phyloP scores from a whole-genome alignment of 306 rosid genomes.

The Medicago lupulina region DNA sequence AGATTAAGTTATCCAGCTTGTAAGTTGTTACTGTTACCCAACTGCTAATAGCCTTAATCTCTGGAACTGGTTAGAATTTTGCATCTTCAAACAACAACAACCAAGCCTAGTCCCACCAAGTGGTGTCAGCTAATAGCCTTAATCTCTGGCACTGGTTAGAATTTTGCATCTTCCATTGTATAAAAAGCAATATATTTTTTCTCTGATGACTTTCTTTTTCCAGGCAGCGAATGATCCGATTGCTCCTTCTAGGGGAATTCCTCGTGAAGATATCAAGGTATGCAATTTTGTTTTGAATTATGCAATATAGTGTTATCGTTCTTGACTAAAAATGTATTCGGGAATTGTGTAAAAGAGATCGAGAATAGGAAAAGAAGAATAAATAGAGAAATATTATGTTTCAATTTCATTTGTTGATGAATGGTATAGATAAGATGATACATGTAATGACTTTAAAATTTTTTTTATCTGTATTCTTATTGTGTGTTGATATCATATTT shows the following conservation, averaged over 20 bases:
- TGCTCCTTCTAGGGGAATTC: constrained; percentile 87
- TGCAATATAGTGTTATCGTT: constrained; percentile 28
- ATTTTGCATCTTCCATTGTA: not conserved
- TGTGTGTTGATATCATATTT: not conserved
- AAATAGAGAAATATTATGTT: too few relatives aligned
- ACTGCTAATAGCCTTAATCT: not conserved
- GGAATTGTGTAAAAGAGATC: not conserved
- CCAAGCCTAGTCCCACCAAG: too few relatives aligned
- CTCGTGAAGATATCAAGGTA: constrained; percentile 92
- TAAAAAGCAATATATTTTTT: constrained; percentile 11
- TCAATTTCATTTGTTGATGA: constrained; percentile 6
- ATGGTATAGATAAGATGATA: constrained; percentile 23
- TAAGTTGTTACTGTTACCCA: constrained; percentile 11
- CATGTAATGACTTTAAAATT: not conserved
- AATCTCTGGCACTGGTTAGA: constrained; percentile 5
- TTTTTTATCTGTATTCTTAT: not conserved
- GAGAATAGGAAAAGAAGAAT: constrained; percentile 7
- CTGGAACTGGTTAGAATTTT: constrained; percentile 2
- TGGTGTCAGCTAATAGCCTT: not conserved
- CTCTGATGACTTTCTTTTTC: constrained; percentile 38
- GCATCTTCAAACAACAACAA: not conserved
- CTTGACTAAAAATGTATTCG: constrained; percentile 20
- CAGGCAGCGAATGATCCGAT: constrained; percentile 97
- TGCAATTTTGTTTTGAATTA: constrained; percentile 18
- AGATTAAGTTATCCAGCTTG: not conserved